Evolutionary conservation across 2,329 filamentous ascomycete genomes (phyloP), one percentile per base, ranked within the genome.

Genomic region (Albifimbria verrucaria): DNA sequence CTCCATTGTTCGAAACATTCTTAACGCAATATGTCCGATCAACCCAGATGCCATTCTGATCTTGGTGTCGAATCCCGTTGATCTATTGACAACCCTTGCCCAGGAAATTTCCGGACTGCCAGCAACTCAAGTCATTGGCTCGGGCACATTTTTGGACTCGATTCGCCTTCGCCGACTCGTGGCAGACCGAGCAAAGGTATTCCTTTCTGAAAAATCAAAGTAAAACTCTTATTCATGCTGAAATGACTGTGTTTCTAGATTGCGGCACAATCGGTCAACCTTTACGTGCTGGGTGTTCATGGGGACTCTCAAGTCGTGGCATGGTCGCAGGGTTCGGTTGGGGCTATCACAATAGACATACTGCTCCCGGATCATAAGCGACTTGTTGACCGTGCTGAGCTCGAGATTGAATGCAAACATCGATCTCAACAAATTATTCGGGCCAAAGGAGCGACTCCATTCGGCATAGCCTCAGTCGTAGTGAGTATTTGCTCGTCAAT

Each of bases 1-100:
- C 21, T 69, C 70, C 21, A 78, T 81, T 46, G 61, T 82, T 23
- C 68, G 69, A 5, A 73, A 68, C n/a, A 74, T 77, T 17, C 70
- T 81, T 26, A 63, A 69, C 3, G 68, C 69, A 28, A 79, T 82
- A 73, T 69, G 68, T 12, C 77, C 78, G 0, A 76, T 82, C 52
- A 68, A 66, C 23, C 63, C 70, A 3, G 70, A 79, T 51, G 69
- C 77, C 0, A 73, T 83, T 25, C 60, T 82, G 0, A 64, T 83
- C 1, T 64, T 82, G 2, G 77, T 82, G 3, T 73, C 80, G 2
- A 81, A 82, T 60, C 80, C 80, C 0, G 78, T 82, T 20, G 80
- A 83, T 59, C 67, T 82, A 24, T 66, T 82, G 28, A 81, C 80
- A 1, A 73, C 75, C 45, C 72, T 81, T 49, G 77, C 75, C 4